Percentiles rank a stretch among this genome's conserved stretches.
phyloP scores from a whole-genome alignment of 805 yeast genomes.

The Ogataea populi-albae region DNA sequence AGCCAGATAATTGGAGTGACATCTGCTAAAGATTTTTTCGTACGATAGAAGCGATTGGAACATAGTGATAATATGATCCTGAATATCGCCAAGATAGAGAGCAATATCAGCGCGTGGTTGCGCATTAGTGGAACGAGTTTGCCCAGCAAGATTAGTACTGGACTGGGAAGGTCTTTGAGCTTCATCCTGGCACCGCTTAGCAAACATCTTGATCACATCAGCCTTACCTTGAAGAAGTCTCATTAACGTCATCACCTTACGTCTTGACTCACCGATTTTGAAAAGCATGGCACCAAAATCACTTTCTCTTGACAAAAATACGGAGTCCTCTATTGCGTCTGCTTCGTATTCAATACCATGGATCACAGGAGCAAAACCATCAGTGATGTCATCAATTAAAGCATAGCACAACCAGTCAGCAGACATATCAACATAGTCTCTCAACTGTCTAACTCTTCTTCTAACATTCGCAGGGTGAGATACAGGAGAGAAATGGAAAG shows the following conservation, averaged over 20 bases:
- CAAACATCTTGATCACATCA: slow-evolving; percentile 93
- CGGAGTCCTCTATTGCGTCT: slow-evolving; percentile 80
- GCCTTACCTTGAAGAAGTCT: slow-evolving; percentile 90
- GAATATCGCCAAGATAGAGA: slow-evolving; percentile 89
- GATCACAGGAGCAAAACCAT: slow-evolving; percentile 79
- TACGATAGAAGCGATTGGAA: slow-evolving; percentile 84
- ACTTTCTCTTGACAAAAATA: slow-evolving; percentile 70
- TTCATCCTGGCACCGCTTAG: slow-evolving; percentile 88
- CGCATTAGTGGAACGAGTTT: slow-evolving; percentile 24
- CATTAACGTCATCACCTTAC: slow-evolving; percentile 90
- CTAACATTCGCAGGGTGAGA: slow-evolving; percentile 73
- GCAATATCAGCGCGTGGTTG: slow-evolving; percentile 91
- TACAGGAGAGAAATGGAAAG: slow-evolving; percentile 69
- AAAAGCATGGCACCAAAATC: slow-evolving; percentile 77
- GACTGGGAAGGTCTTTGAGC: slow-evolving; percentile 27
- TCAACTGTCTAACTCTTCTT: slow-evolving; percentile 74
- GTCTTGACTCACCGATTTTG: slow-evolving; percentile 83
- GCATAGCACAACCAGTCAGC: slow-evolving; percentile 86
- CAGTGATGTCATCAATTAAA: slow-evolving; percentile 78
- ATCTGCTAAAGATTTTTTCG: slow-evolving; percentile 89
- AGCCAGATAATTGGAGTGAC: slow-evolving; percentile 89
- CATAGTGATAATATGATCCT: slow-evolving; percentile 96
- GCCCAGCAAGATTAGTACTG: slow-evolving; percentile 12
- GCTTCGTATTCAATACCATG: slow-evolving; percentile 78
- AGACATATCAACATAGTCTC: slow-evolving; percentile 73